Percentiles rank a stretch among this genome's conserved stretches.
These are phyloP conservation scores for Fusarium sp. DNA, from an alignment of 2,329 filamentous ascomycete genomes.

Conservation along the genomic window DNA sequence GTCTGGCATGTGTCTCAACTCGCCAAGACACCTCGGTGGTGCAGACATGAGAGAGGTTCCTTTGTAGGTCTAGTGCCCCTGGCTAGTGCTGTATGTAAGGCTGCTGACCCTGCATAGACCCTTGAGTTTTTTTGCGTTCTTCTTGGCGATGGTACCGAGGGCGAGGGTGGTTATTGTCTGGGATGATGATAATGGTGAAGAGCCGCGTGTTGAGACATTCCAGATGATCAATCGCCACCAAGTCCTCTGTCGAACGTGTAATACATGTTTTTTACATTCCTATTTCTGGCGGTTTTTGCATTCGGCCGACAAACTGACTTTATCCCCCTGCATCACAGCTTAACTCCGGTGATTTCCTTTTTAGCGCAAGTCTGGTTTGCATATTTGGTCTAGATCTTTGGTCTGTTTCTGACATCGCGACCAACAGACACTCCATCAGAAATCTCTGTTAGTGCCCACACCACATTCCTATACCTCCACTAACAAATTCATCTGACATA, in stretches of 20 bases:
- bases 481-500: conserved; percentile 5
- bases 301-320: not conserved
- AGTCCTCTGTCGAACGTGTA: too few relatives aligned
- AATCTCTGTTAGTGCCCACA: not conserved
- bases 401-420: not conserved
- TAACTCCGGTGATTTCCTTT: conserved; percentile 35
- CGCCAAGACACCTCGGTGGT: not conserved
- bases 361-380: conserved; percentile 9
- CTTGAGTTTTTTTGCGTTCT: not conserved
- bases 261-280: too few relatives aligned
- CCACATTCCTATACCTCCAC: too few relatives aligned
- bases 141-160: not conserved
- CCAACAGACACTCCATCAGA: not conserved
- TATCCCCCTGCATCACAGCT: conserved; percentile 6
- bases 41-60: not conserved
- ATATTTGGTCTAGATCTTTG: conserved; percentile 27
- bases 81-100: conserved; percentile 35
- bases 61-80: conserved; percentile 11
- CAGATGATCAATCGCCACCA: not conserved
- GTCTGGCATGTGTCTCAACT: conserved; percentile 39
- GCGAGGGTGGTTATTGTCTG: not conserved
- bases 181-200: not conserved
- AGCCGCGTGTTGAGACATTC: not conserved
- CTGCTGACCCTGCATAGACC: conserved; percentile 15
- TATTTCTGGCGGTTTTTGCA: not conserved